A percentile compares a stretch with the other conserved stretches of the same genome.
phyloP scores from a whole-genome alignment of 495 filamentous ascomycete species.

The Apodospora peruviana region DNA sequence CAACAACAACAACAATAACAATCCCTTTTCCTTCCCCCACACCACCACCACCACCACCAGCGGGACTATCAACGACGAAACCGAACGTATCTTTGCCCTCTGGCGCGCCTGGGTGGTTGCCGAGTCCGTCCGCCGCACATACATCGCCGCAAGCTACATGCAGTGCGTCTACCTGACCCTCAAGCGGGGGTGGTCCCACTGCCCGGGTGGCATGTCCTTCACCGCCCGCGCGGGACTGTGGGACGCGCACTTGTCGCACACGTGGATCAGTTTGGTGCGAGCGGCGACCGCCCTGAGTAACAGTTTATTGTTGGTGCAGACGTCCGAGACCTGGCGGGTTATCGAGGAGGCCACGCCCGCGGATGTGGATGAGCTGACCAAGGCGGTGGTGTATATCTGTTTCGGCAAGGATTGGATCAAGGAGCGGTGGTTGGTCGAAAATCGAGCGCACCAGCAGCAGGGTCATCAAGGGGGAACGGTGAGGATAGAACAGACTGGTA shows the following conservation, averaged over 20 bases:
- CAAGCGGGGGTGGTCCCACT: conserved; percentile 26
- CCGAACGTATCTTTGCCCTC: conserved; percentile 2
- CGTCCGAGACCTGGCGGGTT: conserved; percentile 11
- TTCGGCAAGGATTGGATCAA: conserved; percentile 20
- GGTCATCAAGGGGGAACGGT: too few relatives aligned
- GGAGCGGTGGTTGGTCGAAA: conserved; percentile 8
- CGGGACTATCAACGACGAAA: not conserved
- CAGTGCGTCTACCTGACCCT: conserved; percentile 25
- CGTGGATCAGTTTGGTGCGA: conserved; percentile 14
- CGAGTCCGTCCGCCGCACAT: conserved; percentile 31
- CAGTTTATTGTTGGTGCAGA: conserved; percentile 11
- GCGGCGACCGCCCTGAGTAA: conserved; percentile 5
- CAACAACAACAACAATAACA: not conserved
- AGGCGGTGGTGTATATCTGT: conserved; percentile 15
- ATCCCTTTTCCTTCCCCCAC: not conserved
- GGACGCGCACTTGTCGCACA: conserved; percentile 25
- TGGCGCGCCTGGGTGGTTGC: conserved; percentile 34
- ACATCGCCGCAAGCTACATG: conserved; percentile 16
- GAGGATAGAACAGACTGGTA: too few relatives aligned
- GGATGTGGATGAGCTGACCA: conserved; percentile 24
- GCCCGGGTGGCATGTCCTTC: conserved; percentile 23
- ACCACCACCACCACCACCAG: not conserved
- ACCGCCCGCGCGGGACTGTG: conserved; percentile 28
- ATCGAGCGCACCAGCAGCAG: too few relatives aligned
- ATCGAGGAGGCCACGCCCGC: conserved; percentile 9